These are phyloP conservation scores for Excoecaria cochinchinensis DNA, from an alignment of 345 rosid species.

Conservation along the genomic window DNA sequence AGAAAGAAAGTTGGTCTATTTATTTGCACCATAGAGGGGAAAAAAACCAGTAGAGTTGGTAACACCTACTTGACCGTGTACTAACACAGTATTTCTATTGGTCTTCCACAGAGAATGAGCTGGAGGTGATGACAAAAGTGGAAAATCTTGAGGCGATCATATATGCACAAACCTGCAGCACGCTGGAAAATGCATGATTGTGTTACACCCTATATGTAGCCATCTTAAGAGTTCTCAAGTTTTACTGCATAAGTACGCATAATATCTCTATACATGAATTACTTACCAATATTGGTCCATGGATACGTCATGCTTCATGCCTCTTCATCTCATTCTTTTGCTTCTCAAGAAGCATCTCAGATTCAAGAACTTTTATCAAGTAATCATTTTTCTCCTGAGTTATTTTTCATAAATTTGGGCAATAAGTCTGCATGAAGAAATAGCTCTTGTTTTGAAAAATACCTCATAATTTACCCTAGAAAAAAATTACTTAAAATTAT, in stretches of 20 bases:
- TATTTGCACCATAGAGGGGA: background rate
- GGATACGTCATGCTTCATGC: slow-evolving; percentile 91
- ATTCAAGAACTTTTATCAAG: slow-evolving; percentile 81
- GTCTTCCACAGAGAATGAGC: slow-evolving; percentile 42
- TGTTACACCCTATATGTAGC: background rate
- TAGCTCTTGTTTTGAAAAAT: no score
- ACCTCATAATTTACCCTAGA: no score
- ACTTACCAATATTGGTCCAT: slow-evolving; percentile 83
- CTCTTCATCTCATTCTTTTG: slow-evolving; percentile 87
- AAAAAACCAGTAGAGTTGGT: background rate
- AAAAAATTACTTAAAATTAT: no score
- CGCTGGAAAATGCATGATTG: slow-evolving; percentile 43
- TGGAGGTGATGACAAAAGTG: slow-evolving; percentile 55
- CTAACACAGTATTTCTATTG: slow-evolving; percentile 48
- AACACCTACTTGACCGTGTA: slow-evolving; percentile 44
- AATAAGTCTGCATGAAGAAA: no score
- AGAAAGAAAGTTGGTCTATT: background rate
- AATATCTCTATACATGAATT: slow-evolving; percentile 8
- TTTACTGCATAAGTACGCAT: slow-evolving; percentile 3
- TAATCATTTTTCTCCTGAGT: no score
- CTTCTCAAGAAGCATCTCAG: slow-evolving; percentile 78
- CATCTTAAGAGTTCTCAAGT: slow-evolving; percentile 1
- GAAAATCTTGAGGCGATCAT: slow-evolving; percentile 69
- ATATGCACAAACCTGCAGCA: slow-evolving; percentile 69
- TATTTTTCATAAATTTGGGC: no score